These are phyloP conservation scores for Tuber indicum DNA, from an alignment of 495 filamentous ascomycete species.

Conservation along the genomic window DNA sequence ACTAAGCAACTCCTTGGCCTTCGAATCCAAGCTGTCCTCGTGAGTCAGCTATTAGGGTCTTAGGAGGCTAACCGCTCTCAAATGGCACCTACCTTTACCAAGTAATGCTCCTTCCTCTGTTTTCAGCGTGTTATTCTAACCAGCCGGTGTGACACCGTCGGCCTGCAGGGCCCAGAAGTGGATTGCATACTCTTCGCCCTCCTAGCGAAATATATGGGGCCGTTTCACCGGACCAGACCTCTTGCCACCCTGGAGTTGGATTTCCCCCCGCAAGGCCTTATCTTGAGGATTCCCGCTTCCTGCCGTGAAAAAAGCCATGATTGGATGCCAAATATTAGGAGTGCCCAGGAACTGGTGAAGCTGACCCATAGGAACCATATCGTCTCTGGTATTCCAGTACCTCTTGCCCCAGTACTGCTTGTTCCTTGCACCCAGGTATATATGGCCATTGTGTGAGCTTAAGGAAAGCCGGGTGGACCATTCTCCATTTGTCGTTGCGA, in stretches of 20 bases:
- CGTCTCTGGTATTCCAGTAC: background rate
- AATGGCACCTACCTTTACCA: background rate
- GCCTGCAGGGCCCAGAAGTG: background rate
- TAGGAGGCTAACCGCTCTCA: background rate
- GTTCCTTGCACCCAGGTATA: background rate
- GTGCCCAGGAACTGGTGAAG: background rate
- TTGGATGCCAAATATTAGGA: background rate
- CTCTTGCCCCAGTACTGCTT: too few relatives aligned
- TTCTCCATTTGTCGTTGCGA: background rate
- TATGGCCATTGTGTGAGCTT: background rate
- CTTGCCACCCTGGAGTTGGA: background rate
- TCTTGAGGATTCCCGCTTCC: background rate
- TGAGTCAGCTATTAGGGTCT: background rate
- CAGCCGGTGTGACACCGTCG: background rate
- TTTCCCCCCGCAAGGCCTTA: background rate
- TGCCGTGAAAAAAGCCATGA: background rate
- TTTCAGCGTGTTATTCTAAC: background rate
- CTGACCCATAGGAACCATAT: background rate
- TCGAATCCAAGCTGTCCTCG: background rate
- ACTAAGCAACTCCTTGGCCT: background rate
- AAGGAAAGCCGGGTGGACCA: background rate
- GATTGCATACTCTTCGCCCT: background rate
- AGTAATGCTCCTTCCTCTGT: background rate
- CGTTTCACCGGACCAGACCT: background rate
- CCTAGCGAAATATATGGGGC: background rate